These are phyloP conservation scores for Colletotrichum cuscutae DNA, from an alignment of 2,329 filamentous ascomycete species.

Conservation along the genomic window DNA sequence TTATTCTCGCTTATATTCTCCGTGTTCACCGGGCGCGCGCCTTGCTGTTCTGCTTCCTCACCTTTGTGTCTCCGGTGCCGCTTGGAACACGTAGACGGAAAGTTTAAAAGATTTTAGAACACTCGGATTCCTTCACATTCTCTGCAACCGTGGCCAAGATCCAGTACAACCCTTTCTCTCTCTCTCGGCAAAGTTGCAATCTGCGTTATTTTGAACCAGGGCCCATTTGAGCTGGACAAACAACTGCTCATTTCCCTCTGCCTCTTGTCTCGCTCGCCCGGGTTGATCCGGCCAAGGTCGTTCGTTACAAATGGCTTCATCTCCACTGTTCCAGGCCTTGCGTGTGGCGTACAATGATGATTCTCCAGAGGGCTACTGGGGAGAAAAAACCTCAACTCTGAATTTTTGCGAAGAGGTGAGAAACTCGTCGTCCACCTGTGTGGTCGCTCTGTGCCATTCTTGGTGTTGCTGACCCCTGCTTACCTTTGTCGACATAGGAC, in stretches of 20 bases:
- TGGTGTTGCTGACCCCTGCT: slow-evolving; percentile 24
- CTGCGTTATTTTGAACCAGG: not conserved
- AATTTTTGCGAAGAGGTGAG: slow-evolving; percentile 84
- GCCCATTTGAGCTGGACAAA: not conserved
- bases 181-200: not conserved
- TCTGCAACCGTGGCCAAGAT: not conserved
- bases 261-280: not conserved
- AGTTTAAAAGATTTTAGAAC: not conserved
- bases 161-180: too few relatives aligned
- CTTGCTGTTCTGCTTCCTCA: not conserved
- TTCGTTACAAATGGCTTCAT: slow-evolving; percentile 10
- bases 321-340: slow-evolving; percentile 21
- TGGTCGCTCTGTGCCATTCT: too few relatives aligned
- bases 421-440: slow-evolving; percentile 23
- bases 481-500: slow-evolving; percentile 43
- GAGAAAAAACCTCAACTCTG: slow-evolving; percentile 75
- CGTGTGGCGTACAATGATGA: slow-evolving; percentile 32
- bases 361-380: slow-evolving; percentile 67
- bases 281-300: not conserved
- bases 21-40: not conserved
- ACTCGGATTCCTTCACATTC: not conserved
- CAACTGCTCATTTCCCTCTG: not conserved
- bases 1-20: not conserved
- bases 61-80: not conserved
- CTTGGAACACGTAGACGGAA: not conserved